Percentiles rank a stretch among this genome's conserved stretches.
Evolutionary conservation across 164 flowering plant species (phyloP).

Genomic region (Vitis labrusca): DNA sequence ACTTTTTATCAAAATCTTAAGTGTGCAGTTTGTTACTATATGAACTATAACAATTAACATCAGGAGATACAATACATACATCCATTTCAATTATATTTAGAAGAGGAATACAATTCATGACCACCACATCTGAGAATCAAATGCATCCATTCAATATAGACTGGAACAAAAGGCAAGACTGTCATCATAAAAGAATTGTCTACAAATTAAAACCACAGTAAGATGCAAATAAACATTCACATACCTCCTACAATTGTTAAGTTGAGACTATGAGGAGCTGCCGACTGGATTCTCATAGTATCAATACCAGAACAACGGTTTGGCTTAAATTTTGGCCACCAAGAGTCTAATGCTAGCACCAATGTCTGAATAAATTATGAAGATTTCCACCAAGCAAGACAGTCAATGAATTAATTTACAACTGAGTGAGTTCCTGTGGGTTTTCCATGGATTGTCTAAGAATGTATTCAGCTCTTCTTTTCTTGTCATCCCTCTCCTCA

Average conservation of each 20-base stretch:
- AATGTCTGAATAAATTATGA: slow-evolving; percentile 18
- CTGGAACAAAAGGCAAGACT: not conserved
- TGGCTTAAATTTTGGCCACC: slow-evolving; percentile 6
- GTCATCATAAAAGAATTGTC: not conserved
- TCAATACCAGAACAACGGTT: slow-evolving; percentile 16
- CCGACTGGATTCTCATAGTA: slow-evolving; percentile 7
- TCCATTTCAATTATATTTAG: not conserved
- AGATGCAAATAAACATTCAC: slow-evolving; percentile 1
- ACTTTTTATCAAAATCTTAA: too few species aligned
- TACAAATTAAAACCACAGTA: not conserved
- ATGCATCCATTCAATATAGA: not conserved
- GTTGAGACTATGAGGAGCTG: slow-evolving; percentile 15
- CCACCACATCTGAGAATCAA: not conserved
- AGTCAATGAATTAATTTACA: slow-evolving; percentile 51
- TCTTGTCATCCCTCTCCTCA: slow-evolving; percentile 86
- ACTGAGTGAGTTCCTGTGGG: slow-evolving; percentile 75
- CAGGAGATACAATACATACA: not conserved
- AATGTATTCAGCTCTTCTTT: slow-evolving; percentile 88
- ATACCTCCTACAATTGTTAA: slow-evolving; percentile 18
- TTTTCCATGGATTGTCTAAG: slow-evolving; percentile 79
- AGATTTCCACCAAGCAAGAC: slow-evolving; percentile 14
- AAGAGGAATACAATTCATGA: not conserved
- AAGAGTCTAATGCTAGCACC: slow-evolving; percentile 20
- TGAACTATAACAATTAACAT: not conserved
- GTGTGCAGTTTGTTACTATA: too few species aligned